These are phyloP conservation scores for Starmerella sp. DNA, from an alignment of 805 yeast genomes.

Conservation along the genomic window DNA sequence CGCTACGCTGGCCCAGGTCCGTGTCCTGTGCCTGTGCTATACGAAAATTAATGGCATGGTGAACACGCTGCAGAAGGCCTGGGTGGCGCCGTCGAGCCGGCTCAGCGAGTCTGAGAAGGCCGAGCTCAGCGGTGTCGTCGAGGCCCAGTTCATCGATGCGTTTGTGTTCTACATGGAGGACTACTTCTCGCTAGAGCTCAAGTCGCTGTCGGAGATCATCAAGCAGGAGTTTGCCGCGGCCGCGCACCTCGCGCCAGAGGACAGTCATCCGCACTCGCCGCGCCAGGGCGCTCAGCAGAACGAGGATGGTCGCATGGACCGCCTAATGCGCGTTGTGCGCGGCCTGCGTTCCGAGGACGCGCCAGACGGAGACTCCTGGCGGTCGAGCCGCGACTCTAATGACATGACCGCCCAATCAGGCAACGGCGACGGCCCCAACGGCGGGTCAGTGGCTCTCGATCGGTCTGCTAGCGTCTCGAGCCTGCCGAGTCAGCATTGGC, in stretches of 20 bases:
- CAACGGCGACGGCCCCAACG: neutral
- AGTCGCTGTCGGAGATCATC: conserved; percentile 27
- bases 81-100: conserved; percentile 30
- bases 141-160: conserved; percentile 60
- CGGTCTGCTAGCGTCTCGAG: neutral
- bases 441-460: too few relatives aligned
- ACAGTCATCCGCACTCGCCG: neutral
- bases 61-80: conserved; percentile 47
- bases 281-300: neutral
- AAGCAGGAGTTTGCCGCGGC: conserved; percentile 3
- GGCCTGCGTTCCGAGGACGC: conserved; percentile 12
- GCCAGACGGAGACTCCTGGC: neutral
- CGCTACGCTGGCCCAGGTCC: conserved; percentile 44
- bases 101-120: conserved; percentile 31
- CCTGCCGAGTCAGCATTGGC: neutral
- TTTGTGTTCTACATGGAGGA: conserved; percentile 57
- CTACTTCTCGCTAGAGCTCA: conserved; percentile 56
- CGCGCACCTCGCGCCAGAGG: neutral
- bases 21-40: conserved; percentile 62
- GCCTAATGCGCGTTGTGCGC: conserved; percentile 25
- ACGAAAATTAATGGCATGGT: conserved; percentile 48
- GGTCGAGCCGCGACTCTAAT: neutral
- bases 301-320: conserved; percentile 28
- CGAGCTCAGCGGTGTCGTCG: conserved; percentile 41
- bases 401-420: neutral